Percentiles rank a stretch among this genome's conserved stretches.
Evolutionary conservation across 2,329 filamentous ascomycete genomes (phyloP).

Genomic region (Xylaria sp.): DNA sequence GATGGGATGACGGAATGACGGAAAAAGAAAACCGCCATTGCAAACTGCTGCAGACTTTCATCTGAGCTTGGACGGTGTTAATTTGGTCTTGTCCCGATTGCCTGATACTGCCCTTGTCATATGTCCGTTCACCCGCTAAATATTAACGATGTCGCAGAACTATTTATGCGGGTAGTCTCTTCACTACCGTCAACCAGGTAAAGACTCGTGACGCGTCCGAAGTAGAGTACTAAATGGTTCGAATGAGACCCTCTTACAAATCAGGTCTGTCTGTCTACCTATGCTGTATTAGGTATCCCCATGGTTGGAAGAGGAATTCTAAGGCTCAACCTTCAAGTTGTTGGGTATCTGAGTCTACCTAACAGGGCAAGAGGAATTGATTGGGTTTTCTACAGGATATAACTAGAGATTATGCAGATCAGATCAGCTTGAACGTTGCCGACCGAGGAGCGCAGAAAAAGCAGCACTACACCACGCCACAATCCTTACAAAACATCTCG

Average conservation of each 20-base stretch:
- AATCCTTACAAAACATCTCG: slow-evolving; percentile 15
- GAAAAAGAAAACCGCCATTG: slow-evolving; percentile 10
- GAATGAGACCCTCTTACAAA: neutral
- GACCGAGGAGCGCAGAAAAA: slow-evolving; percentile 28
- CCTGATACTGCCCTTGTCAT: slow-evolving; percentile 25
- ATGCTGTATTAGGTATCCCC: neutral
- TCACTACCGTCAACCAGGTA: neutral
- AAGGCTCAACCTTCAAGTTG: slow-evolving; percentile 3
- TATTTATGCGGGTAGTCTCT: slow-evolving; percentile 5
- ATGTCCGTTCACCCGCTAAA: slow-evolving; percentile 11
- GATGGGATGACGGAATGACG: slow-evolving; percentile 22
- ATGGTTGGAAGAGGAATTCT: slow-evolving; percentile 3
- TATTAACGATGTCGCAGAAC: slow-evolving; percentile 1
- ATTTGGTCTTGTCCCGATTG: slow-evolving; percentile 17
- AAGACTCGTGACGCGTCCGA: neutral
- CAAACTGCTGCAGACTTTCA: slow-evolving; percentile 1
- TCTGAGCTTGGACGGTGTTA: slow-evolving; percentile 12
- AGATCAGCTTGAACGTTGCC: neutral
- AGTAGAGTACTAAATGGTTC: neutral
- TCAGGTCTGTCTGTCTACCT: neutral
- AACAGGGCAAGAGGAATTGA: slow-evolving; percentile 8
- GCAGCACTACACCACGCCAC: slow-evolving; percentile 25
- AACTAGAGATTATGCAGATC: slow-evolving; percentile 5
- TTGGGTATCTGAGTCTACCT: neutral
- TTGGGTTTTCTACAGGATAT: neutral